Evolutionary conservation across 2,329 filamentous ascomycete genomes (phyloP), one percentile per base, ranked within the genome.

Genomic region (Corynespora cassiicola): DNA sequence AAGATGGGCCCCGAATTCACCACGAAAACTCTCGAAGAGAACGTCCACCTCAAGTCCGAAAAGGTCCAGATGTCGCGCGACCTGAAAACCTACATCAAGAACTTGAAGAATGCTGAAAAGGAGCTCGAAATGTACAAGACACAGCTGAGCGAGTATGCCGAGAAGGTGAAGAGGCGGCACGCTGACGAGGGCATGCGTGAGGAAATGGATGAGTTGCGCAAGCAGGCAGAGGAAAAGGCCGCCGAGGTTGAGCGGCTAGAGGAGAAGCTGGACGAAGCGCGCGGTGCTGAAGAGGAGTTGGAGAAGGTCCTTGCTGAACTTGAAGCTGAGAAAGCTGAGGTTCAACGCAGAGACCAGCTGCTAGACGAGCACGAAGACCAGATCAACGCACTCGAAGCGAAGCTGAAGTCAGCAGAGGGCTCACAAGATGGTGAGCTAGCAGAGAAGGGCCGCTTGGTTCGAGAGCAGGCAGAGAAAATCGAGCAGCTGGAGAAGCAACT

Each of bases 31-130:
- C 75, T 99, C 18, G 90, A 88, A 63, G 94, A 99, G 70, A 99
- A 99, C 63, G 95, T 94, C 4, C 91, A 95, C 52, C 82, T 99
- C 37, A 97, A 97, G 68, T 90, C 96, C 42, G 87, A 94, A 70
- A 89, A 89, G 63, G 82, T 95, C 44, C 92, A 89, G 0, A 87
- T 97, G 82, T 85, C 94, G 63, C 82, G 86, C 44, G 94, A 99
- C 56, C 78, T 99, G 12, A 83, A 87, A 53, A 84, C 85, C 50
- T 94, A 92, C 72, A 88, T 88, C 65, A 97, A 96, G 66, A 86
- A 86, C 25, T 76, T 99, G 8, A 82, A 81, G 14, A 80, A 84
- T 15, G 91, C 92, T 3, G 91, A 97, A 72, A 85, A 84, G 50
- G 90, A 96, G 45, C 78, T 97, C 3, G 91, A 96, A 61, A 79